phyloP scores from a whole-genome alignment of 2,329 filamentous ascomycete genomes.

The Diatrype stigma region DNA sequence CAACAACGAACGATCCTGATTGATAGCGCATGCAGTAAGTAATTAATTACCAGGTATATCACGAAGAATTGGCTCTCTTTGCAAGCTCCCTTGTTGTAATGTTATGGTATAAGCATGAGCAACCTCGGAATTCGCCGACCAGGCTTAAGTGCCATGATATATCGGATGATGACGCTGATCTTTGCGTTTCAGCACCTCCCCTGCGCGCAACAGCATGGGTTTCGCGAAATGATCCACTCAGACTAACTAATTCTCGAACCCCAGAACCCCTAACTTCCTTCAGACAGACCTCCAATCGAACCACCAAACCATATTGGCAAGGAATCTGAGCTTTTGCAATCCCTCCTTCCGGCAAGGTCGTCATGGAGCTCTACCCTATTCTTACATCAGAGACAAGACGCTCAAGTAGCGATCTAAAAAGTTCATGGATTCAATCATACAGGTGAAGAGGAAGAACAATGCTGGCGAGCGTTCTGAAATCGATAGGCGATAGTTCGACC shows the following conservation, averaged over 20 bases:
- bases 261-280: neutral
- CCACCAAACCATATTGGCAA: neutral
- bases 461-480: constrained; percentile 22
- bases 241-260: neutral
- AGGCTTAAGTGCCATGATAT: neutral
- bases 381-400: neutral
- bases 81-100: neutral
- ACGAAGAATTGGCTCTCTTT: too few species aligned
- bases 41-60: too few species aligned
- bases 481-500: constrained; percentile 16
- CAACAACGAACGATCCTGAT: too few species aligned
- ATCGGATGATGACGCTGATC: neutral
- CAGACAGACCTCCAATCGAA: neutral
- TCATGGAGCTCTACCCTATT: neutral
- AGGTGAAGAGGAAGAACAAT: constrained; percentile 11
- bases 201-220: constrained; percentile 1
- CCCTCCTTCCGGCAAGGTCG: neutral
- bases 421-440: neutral
- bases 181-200: neutral
- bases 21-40: too few species aligned
- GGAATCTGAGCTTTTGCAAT: neutral
- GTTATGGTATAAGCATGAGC: too few species aligned
- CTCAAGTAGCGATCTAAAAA: neutral
- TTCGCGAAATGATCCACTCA: neutral
- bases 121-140: neutral